A percentile compares a stretch with the other conserved stretches of the same genome.
Evolutionary conservation across 768 basidiomycete species (phyloP).

Genomic region (Pleurotus cornucopiae): DNA sequence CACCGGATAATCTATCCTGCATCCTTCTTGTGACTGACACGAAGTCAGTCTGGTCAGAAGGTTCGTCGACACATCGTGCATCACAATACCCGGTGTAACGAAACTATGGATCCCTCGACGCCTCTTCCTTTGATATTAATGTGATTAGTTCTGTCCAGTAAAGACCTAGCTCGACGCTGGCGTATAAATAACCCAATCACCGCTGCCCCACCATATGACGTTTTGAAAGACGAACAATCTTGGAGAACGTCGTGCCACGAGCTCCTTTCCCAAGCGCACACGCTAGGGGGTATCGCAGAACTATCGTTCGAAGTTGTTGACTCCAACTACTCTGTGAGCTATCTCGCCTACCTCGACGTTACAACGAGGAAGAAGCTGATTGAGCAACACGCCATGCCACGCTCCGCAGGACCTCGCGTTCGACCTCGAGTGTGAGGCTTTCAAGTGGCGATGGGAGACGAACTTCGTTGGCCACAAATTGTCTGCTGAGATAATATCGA

Average conservation of each 20-base stretch:
- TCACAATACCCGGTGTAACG: constrained; percentile 5
- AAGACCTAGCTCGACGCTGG: constrained; percentile 69
- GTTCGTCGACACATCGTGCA: constrained; percentile 27
- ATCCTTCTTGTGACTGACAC: constrained; percentile 70
- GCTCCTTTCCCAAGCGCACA: constrained; percentile 54
- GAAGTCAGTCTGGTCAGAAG: constrained; percentile 72
- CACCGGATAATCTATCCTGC: constrained; percentile 53
- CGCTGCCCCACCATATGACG: constrained; percentile 20
- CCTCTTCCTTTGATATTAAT: constrained; percentile 2
- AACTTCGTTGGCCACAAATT: constrained; percentile 56
- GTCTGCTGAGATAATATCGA: constrained; percentile 73
- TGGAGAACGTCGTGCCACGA: constrained; percentile 58
- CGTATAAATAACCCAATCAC: constrained; percentile 44
- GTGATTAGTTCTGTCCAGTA: constrained; percentile 45
- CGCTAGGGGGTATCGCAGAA: constrained; percentile 55
- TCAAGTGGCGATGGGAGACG: constrained; percentile 82
- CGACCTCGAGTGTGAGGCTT: constrained; percentile 50
- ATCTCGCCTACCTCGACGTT: neutral
- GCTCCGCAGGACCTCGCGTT: constrained; percentile 59
- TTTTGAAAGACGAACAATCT: constrained; percentile 45
- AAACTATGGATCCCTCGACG: constrained; percentile 7
- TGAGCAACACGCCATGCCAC: constrained; percentile 4
- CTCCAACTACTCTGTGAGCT: constrained; percentile 56
- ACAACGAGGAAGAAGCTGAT: neutral
- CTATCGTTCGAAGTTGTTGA: constrained; percentile 56